phyloP scores from a whole-genome alignment of 2,329 filamentous ascomycete genomes.

The Ophiostoma himal-ulmi region DNA sequence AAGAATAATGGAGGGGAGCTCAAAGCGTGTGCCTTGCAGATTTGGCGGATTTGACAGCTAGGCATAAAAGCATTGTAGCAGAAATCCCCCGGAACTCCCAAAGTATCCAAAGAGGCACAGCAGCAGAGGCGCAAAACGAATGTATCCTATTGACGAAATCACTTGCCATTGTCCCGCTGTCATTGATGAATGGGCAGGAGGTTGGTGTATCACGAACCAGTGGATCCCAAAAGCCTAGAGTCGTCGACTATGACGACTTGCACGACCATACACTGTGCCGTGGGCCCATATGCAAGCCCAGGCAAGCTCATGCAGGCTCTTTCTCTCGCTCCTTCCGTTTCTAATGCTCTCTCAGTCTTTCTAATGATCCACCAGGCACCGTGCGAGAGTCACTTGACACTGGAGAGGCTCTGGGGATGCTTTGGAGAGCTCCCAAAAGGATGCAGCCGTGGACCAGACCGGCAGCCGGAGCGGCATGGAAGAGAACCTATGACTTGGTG shows the following conservation, averaged over 20 bases:
- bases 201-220: conserved; percentile 3
- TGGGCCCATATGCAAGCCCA: no score
- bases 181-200: not conserved
- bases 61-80: not conserved
- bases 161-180: conserved; percentile 5
- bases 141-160: not conserved
- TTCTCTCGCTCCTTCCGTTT: not conserved
- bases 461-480: not conserved
- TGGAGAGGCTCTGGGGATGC: not conserved
- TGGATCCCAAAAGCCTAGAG: not conserved
- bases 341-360: no score
- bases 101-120: no score
- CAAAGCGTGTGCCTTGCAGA: not conserved
- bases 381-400: not conserved
- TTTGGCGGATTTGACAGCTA: not conserved
- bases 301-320: not conserved
- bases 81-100: not conserved
- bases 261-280: not conserved
- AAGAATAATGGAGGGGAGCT: not conserved
- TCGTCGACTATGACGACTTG: not conserved
- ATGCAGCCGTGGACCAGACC: not conserved
- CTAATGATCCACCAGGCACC: not conserved
- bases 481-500: not conserved
- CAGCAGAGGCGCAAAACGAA: not conserved
- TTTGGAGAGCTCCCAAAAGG: no score